Percentiles rank a stretch among this genome's conserved stretches.
Conservation (phyloP, 805 yeast genomes). For the Sungouiozyma ichnusensis region DNA sequence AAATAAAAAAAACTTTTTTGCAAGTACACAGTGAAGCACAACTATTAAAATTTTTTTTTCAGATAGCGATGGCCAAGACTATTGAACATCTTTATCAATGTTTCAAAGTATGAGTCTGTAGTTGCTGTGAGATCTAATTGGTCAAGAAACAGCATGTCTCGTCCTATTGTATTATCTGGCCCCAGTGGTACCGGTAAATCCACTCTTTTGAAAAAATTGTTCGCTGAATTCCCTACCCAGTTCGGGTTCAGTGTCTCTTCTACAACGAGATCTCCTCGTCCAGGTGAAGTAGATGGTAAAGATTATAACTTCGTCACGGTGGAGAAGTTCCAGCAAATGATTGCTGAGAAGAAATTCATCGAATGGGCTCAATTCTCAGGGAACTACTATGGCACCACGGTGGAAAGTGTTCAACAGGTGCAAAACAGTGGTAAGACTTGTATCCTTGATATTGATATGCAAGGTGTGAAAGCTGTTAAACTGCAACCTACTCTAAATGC, state of each 20-base stretch:
- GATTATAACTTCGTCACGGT: slow-evolving; percentile 84
- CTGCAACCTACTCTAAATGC: slow-evolving; percentile 64
- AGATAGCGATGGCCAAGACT: too few species aligned
- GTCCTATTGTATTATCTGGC: slow-evolving; percentile 93
- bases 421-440: slow-evolving; percentile 58
- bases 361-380: slow-evolving; percentile 99
- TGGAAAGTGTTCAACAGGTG: slow-evolving; percentile 64
- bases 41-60: too few species aligned
- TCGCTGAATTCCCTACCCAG: slow-evolving; percentile 78
- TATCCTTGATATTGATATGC: slow-evolving; percentile 96
- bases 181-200: slow-evolving; percentile 97
- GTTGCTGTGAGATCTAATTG: too few species aligned
- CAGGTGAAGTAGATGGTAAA: slow-evolving; percentile 80
- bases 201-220: slow-evolving; percentile 77
- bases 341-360: slow-evolving; percentile 66
- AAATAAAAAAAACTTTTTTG: neutral
- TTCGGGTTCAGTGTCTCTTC: slow-evolving; percentile 91
- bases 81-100: too few species aligned
- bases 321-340: slow-evolving; percentile 67
- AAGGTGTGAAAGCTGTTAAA: slow-evolving; percentile 92
- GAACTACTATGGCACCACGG: slow-evolving; percentile 91
- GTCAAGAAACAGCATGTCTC: slow-evolving; percentile 32
- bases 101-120: too few species aligned
- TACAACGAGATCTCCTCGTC: slow-evolving; percentile 82
- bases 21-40: neutral